Base-by-base conservation (phyloP, 1,284 basidiomycete genomes). In the Puccinia coronata region DNA sequence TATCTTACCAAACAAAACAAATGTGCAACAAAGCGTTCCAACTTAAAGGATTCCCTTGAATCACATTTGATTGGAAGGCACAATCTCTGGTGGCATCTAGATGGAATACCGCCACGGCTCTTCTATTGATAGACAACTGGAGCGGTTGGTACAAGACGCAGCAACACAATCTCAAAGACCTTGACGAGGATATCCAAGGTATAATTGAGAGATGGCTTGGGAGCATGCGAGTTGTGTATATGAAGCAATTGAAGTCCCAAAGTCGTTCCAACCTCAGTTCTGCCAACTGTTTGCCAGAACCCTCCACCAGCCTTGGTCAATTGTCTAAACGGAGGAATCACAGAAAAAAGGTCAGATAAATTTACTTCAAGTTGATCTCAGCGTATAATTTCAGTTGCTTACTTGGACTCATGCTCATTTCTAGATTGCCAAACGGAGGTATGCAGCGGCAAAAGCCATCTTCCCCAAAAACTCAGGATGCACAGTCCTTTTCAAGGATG, bases 61-160 rank as follows among this genome's bases (percentile, higher is more conserved):
- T 72, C n/a, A 72, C 47, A 23, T 53, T 72, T 34, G 49, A 55
- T 3, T 72, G 51, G 70, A 55, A 51, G 0, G 70, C 70, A 36
- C 12, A 31, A 12, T 53, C 70, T 39, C 49, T 72, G 31, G 8
- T 51, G 34, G 28, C 16, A 5, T 72, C 34, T 1, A 16, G 25
- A 5, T 72, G 70, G 70, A 72, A 72, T 72, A 31, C 47, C 11
- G 70, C 70, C 53, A 72, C 51, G 0, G 70, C 70, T 23, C 8
- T 39, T 8, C 25, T 55, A 8, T 72, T 72, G 51, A 55, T 55
- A 72, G 70, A 72, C 20, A 2, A 55, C 51, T 72, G 70, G 51
- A 72, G 70, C 70, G 31, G 47, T 16, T 72, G 70, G 70, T 72
- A 72, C 47, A 31, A 72, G 25, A 72, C 70, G 18, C 70, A 55